Percentiles rank a stretch among this genome's conserved stretches.
phyloP scores from a whole-genome alignment of 371 early-diverging fungal genomes.

The Fennellomyces sp. region DNA sequence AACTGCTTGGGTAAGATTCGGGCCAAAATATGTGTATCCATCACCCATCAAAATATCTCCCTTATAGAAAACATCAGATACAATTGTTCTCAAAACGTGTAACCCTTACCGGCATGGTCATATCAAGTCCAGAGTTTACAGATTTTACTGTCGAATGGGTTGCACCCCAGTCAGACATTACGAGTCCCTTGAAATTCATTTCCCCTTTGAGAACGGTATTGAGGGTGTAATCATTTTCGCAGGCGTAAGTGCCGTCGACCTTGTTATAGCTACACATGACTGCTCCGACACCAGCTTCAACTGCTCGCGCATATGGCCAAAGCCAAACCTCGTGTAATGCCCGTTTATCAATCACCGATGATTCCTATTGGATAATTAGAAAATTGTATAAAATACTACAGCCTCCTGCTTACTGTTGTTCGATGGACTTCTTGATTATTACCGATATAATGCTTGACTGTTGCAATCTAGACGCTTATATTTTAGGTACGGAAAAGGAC shows the following conservation, averaged over 20 bases:
- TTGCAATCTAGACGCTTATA: conserved; percentile 35
- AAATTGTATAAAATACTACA: conserved; percentile 26
- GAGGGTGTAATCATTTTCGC: conserved; percentile 38
- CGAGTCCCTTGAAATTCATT: conserved; percentile 36
- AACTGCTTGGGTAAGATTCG: conserved; percentile 34
- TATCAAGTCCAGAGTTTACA: conserved; percentile 45
- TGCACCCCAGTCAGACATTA: conserved; percentile 34
- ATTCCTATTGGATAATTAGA: conserved; percentile 32
- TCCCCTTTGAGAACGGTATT: conserved; percentile 41
- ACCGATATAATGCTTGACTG: conserved; percentile 56
- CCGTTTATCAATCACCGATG: conserved; percentile 44
- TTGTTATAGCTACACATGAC: conserved; percentile 57
- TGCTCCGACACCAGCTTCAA: conserved; percentile 51
- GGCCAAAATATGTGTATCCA: conserved; percentile 33
- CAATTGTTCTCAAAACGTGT: no score
- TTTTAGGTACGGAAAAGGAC: background rate
- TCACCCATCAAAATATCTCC: conserved; percentile 31
- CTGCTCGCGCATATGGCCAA: conserved; percentile 45
- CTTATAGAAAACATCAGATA: conserved; percentile 2
- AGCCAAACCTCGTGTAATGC: conserved; percentile 58
- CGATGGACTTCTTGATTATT: conserved; percentile 54
- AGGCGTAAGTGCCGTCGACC: conserved; percentile 39
- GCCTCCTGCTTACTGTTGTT: conserved; percentile 14
- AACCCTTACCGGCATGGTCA: conserved; percentile 59
- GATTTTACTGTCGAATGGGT: conserved; percentile 22